Percentiles rank a stretch among this genome's conserved stretches.
Conservation (phyloP, 768 basidiomycete species). For the Podaxis sp. region DNA sequence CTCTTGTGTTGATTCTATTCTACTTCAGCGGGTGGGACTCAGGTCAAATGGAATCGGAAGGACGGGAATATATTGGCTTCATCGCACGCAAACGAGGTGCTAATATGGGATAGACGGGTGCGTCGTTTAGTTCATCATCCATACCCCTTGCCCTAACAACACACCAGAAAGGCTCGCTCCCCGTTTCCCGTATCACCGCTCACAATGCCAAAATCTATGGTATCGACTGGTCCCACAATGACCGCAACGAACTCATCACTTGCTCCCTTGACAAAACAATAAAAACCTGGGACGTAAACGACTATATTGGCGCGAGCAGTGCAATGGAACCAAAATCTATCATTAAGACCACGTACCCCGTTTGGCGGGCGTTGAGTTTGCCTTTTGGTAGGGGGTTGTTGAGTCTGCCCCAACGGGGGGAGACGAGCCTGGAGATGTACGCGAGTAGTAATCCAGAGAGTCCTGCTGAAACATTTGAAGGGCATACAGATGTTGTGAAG, state of each 20-base stretch:
- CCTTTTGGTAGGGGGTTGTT: conserved; percentile 91
- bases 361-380: conserved; percentile 90
- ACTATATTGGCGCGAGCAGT: conserved; percentile 34
- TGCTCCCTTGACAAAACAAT: conserved; percentile 94
- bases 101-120: conserved; percentile 94
- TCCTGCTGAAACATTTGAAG: conserved; percentile 76
- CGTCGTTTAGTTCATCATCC: not conserved
- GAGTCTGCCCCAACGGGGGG: conserved; percentile 84
- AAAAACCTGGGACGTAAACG: conserved; percentile 75
- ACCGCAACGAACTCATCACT: conserved; percentile 78
- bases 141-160: not conserved
- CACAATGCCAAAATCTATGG: conserved; percentile 95
- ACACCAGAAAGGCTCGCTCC: conserved; percentile 80
- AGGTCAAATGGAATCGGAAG: conserved; percentile 94
- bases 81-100: conserved; percentile 79
- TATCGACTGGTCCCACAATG: conserved; percentile 88
- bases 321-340: conserved; percentile 35
- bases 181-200: conserved; percentile 67
- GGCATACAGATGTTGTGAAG: conserved; percentile 91
- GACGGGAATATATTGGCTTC: conserved; percentile 87
- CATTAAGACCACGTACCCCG: conserved; percentile 78
- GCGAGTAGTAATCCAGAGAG: conserved; percentile 30
- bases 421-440: conserved; percentile 84
- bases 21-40: conserved; percentile 72
- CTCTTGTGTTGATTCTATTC: not conserved